Conservation (phyloP, 225 moss, liverwort and hornwort species). For the Bryum argenteum region DNA sequence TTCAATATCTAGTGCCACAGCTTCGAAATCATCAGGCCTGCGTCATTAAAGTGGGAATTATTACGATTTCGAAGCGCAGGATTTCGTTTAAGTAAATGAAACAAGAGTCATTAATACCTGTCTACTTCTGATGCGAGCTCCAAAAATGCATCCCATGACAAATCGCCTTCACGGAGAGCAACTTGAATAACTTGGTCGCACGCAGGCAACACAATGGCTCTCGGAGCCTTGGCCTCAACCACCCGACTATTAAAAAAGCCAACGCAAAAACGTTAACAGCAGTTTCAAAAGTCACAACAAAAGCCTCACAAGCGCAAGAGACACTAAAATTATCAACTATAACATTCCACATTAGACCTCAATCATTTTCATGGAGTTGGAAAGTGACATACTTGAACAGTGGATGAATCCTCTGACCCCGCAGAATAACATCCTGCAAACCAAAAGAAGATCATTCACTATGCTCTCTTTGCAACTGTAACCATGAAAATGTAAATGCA, state of each 20-base stretch:
- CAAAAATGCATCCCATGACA: slow-evolving; percentile 77
- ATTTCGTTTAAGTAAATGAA: neutral
- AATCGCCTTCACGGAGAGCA: slow-evolving; percentile 75
- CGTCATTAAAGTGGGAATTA: slow-evolving; percentile 1
- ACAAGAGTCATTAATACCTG: slow-evolving; percentile 44
- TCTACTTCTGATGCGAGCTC: slow-evolving; percentile 48
- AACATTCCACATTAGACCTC: neutral
- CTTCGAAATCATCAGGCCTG: slow-evolving; percentile 78
- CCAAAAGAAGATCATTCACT: slow-evolving; percentile 24
- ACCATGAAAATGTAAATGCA: neutral
- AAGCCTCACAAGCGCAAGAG: neutral
- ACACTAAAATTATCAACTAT: slow-evolving; percentile 6
- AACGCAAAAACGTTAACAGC: slow-evolving; percentile 4
- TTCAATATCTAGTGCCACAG: slow-evolving; percentile 66
- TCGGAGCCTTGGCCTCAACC: slow-evolving; percentile 83
- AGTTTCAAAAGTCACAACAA: neutral
- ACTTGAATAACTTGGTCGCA: slow-evolving; percentile 45
- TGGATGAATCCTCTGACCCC: slow-evolving; percentile 81
- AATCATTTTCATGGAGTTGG: slow-evolving; percentile 15
- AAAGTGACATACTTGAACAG: slow-evolving; percentile 64
- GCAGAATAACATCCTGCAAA: slow-evolving; percentile 76
- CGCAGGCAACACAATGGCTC: slow-evolving; percentile 80
- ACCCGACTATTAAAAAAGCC: slow-evolving; percentile 63
- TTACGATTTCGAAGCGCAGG: neutral
- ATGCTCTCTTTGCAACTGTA: slow-evolving; percentile 9